These are phyloP conservation scores for Zygosaccharomyces rouxii DNA, from an alignment of 805 yeast species.

Conservation along the genomic window DNA sequence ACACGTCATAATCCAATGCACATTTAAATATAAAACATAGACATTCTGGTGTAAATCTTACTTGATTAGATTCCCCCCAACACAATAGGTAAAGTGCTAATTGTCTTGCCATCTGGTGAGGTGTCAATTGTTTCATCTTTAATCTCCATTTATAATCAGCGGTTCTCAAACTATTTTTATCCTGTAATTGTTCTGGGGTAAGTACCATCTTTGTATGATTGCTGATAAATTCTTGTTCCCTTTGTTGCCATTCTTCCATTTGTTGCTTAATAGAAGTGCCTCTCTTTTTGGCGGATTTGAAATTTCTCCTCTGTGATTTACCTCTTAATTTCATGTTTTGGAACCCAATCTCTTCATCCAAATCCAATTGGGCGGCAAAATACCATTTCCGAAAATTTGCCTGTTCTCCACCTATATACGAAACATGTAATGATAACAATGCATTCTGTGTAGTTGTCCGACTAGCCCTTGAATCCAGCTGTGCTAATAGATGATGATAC, in stretches of 20 bases:
- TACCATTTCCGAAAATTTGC: slow-evolving; percentile 91
- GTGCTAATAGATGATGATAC: slow-evolving; percentile 73
- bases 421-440: slow-evolving; percentile 72
- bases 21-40: slow-evolving; percentile 80
- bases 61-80: slow-evolving; percentile 90
- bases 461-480: slow-evolving; percentile 82
- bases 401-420: slow-evolving; percentile 86
- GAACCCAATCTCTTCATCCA: slow-evolving; percentile 65
- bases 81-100: slow-evolving; percentile 64
- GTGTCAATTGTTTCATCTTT: slow-evolving; percentile 51
- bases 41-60: slow-evolving; percentile 87
- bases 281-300: slow-evolving; percentile 41
- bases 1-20: slow-evolving; percentile 66
- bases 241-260: slow-evolving; percentile 40
- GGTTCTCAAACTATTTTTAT: slow-evolving; percentile 61
- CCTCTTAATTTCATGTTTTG: slow-evolving; percentile 51
- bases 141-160: slow-evolving; percentile 80
- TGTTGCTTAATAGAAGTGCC: slow-evolving; percentile 36
- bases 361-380: slow-evolving; percentile 75
- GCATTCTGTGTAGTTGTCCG: slow-evolving; percentile 72
- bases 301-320: slow-evolving; percentile 40
- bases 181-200: slow-evolving; percentile 61
- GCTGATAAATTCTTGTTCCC: slow-evolving; percentile 46
- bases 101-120: slow-evolving; percentile 61
- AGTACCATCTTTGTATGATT: slow-evolving; percentile 52